phyloP scores from a whole-genome alignment of 371 early-diverging fungal species.

The Umbelopsis sp. region DNA sequence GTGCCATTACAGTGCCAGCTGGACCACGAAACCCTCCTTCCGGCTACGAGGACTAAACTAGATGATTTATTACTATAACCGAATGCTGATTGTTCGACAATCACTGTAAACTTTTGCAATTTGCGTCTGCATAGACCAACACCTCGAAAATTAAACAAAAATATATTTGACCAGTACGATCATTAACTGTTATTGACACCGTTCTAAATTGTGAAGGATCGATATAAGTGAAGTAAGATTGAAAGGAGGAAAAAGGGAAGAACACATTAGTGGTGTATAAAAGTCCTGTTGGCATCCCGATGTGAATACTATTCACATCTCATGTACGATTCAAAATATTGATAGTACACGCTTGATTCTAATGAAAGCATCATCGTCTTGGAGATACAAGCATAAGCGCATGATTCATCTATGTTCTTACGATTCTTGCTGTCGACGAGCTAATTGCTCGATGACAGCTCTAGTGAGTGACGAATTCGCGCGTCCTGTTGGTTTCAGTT shows the following conservation, averaged over 20 bases:
- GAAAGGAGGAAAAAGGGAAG: too few relatives aligned
- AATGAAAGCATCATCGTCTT: too few relatives aligned
- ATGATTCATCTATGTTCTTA: not conserved
- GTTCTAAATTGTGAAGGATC: not conserved
- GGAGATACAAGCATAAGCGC: too few relatives aligned
- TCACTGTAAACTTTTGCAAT: conserved; percentile 22
- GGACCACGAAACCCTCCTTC: conserved; percentile 48
- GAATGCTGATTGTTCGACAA: conserved; percentile 15
- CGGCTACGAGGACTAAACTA: conserved; percentile 46
- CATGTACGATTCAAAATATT: too few relatives aligned
- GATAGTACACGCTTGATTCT: too few relatives aligned
- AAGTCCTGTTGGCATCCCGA: too few relatives aligned
- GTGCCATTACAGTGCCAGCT: conserved; percentile 39
- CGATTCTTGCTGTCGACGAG: conserved; percentile 29
- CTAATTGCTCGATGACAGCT: conserved; percentile 52
- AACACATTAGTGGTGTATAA: too few relatives aligned
- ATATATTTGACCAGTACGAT: conserved; percentile 8
- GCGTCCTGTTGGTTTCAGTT: conserved; percentile 47
- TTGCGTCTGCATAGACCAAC: conserved; percentile 10
- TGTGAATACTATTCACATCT: too few relatives aligned
- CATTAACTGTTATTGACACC: not conserved
- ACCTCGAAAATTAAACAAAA: conserved; percentile 16
- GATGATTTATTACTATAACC: conserved; percentile 13
- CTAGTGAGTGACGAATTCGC: conserved; percentile 51
- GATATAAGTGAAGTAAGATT: too few relatives aligned